Evolutionary conservation across 768 basidiomycete genomes (phyloP), one percentile per base, ranked within the genome.

Genomic region (Solioccasus polychromus): DNA sequence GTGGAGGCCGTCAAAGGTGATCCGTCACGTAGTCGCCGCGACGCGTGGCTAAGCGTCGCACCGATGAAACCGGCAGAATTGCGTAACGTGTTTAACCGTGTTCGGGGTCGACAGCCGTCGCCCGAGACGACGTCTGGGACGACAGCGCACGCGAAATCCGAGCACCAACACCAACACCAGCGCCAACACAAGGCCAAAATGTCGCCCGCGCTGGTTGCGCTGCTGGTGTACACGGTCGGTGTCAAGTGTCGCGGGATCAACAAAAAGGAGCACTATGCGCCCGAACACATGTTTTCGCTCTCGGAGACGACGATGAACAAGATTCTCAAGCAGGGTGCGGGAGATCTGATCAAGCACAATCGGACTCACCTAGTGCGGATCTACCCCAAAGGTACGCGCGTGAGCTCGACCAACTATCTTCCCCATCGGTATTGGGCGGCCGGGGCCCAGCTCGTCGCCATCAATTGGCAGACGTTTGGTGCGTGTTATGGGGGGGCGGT

Each of bases 401-500:
- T 98, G 26, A 83, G 73, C 47, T 92, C 88, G 52, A 82, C 82
- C 19, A 98, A 98, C 59, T 97, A 85, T 56, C 77, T 87, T 50
- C 94, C 94, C 7, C 84, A 92, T 65, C 76, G 82, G 15, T 93
- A 82, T 61, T 99, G 95, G 95, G 80, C 82, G 1, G 82, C 82
- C 2, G 95, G 95, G 0, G 78, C 82, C 11, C 94, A 97, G 64
- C 67, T 97, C 5, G 92, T 93, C 0, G 92, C 95, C 8, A 76
- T 99, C 44, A 99, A 99, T 65, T 98, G 93, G 92, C 95, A 99
- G 67, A 98, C 93, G 1, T 84, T 84, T 53, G 93, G 92, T 94
- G 59, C 44, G 83, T 71, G 12, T n/a, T n/a, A n/a, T n/a, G n/a
- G n/a, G n/a, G n/a, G n/a, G n/a, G n/a, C n/a, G n/a, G n/a, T n/a